Percentiles rank a stretch among this genome's conserved stretches.
phyloP scores from a whole-genome alignment of 495 filamentous ascomycete species.

The Lophium mytilinum region DNA sequence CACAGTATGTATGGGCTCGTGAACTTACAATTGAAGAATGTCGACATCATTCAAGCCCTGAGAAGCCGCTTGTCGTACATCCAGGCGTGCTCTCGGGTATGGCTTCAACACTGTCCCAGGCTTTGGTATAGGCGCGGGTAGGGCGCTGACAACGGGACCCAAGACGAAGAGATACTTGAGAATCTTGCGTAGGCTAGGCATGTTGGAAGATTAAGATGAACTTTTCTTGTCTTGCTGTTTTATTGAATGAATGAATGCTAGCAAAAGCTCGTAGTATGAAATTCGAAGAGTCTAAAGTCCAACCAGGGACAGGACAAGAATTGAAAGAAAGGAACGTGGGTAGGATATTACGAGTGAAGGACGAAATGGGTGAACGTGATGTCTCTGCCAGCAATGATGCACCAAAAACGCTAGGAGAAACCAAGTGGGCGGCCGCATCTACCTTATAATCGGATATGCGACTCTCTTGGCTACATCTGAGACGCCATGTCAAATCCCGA shows the following conservation, averaged over 20 bases:
- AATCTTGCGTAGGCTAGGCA: constrained; percentile 24
- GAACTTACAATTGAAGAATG: constrained; percentile 62
- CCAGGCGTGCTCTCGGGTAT: neutral
- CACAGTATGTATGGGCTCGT: neutral
- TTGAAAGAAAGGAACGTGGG: constrained; percentile 13
- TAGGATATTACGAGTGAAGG: constrained; percentile 15
- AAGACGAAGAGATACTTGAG: constrained; percentile 16
- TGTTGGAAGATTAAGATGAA: constrained; percentile 16
- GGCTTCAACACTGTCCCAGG: neutral
- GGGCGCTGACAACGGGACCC: constrained; percentile 10
- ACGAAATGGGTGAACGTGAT: constrained; percentile 9
- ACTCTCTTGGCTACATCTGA: constrained; percentile 23
- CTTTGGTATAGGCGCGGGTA: constrained; percentile 4
- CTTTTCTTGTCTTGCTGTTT: neutral
- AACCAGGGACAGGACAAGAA: constrained; percentile 27
- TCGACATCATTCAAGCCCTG: constrained; percentile 52
- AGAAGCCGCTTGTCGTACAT: constrained; percentile 29
- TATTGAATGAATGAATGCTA: constrained; percentile 1
- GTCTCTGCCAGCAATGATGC: constrained; percentile 20
- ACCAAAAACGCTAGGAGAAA: constrained; percentile 23
- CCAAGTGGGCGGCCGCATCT: constrained; percentile 15
- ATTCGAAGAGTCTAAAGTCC: constrained; percentile 22
- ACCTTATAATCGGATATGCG: constrained; percentile 24
- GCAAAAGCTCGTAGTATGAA: constrained; percentile 16
- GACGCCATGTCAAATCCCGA: constrained; percentile 24